These are phyloP conservation scores for Agaricus bisporus DNA, from an alignment of 768 basidiomycete genomes.

Conservation along the genomic window DNA sequence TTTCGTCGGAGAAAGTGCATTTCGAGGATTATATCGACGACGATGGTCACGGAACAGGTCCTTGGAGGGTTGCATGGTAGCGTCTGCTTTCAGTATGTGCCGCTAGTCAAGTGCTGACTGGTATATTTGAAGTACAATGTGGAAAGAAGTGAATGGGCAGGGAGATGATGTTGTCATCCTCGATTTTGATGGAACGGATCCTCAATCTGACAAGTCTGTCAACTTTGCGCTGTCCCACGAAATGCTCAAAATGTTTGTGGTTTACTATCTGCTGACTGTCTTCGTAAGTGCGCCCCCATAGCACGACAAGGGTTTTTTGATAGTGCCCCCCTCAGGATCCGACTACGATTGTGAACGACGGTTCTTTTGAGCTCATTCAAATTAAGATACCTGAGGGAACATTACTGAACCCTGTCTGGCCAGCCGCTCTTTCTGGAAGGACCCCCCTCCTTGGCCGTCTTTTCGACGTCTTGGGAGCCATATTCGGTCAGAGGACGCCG, in stretches of 20 bases:
- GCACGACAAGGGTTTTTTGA: neutral
- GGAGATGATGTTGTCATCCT: conserved; percentile 19
- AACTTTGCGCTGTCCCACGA: conserved; percentile 18
- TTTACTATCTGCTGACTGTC: conserved; percentile 21
- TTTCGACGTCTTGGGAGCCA: conserved; percentile 21
- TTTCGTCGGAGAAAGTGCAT: conserved; percentile 16
- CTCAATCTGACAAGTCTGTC: conserved; percentile 18
- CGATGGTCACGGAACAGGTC: conserved; percentile 21
- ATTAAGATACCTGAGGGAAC: conserved; percentile 22
- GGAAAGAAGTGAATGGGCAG: conserved; percentile 17
- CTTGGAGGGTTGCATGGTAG: conserved; percentile 19
- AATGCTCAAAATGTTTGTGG: conserved; percentile 21
- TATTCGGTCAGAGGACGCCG: conserved; percentile 23
- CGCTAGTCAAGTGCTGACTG: neutral
- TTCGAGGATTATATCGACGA: conserved; percentile 27
- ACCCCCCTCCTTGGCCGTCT: conserved; percentile 23
- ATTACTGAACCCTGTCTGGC: conserved; percentile 22
- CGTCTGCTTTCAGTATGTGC: neutral
- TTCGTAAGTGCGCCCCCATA: conserved; percentile 11
- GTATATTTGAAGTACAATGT: conserved; percentile 16
- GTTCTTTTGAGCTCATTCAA: conserved; percentile 24
- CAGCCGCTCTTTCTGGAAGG: conserved; percentile 23
- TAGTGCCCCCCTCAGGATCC: conserved; percentile 14
- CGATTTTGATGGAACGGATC: conserved; percentile 24
- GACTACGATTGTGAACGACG: conserved; percentile 24